phyloP scores from a whole-genome alignment of 768 basidiomycete genomes.

The Pleurotus pulmonarius region DNA sequence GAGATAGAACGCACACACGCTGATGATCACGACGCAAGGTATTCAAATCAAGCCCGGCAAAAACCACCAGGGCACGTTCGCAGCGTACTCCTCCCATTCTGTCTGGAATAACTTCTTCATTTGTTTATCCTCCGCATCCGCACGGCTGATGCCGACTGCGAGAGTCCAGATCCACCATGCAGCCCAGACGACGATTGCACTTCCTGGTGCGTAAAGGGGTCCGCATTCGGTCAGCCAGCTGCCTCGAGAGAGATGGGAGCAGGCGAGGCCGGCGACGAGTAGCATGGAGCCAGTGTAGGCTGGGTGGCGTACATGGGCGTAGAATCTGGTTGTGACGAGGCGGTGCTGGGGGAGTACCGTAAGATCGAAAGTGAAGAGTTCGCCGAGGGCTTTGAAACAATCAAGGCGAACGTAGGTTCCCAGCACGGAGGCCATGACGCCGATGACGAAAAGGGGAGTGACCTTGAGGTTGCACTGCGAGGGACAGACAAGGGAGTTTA shows the following conservation, averaged over 20 bases:
- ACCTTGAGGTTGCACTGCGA: conserved; percentile 23
- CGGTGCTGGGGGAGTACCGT: conserved; percentile 49
- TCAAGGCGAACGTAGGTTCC: conserved; percentile 47
- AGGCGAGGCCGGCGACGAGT: conserved; percentile 33
- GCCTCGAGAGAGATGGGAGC: conserved; percentile 36
- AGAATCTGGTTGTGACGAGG: conserved; percentile 40
- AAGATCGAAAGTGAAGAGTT: conserved; percentile 57
- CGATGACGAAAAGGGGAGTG: conserved; percentile 42
- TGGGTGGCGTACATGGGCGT: conserved; percentile 45
- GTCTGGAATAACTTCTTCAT: conserved; percentile 37
- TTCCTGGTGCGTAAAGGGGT: conserved; percentile 19
- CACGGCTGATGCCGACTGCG: conserved; percentile 39
- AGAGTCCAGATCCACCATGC: conserved; percentile 42
- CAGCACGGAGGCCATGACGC: conserved; percentile 36
- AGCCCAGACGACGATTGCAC: conserved; percentile 22
- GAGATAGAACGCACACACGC: no score
- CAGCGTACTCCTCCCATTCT: conserved; percentile 44
- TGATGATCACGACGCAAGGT: no score
- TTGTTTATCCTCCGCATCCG: conserved; percentile 43
- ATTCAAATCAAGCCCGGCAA: conserved; percentile 35
- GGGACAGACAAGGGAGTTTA: conserved; percentile 28
- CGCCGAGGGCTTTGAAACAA: conserved; percentile 51
- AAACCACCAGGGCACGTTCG: conserved; percentile 41
- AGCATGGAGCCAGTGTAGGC: conserved; percentile 45
- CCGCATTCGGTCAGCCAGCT: conserved; percentile 35